Evolutionary conservation across 257 asterid genomes (phyloP).

Genomic region (Solanum chiquidenum): DNA sequence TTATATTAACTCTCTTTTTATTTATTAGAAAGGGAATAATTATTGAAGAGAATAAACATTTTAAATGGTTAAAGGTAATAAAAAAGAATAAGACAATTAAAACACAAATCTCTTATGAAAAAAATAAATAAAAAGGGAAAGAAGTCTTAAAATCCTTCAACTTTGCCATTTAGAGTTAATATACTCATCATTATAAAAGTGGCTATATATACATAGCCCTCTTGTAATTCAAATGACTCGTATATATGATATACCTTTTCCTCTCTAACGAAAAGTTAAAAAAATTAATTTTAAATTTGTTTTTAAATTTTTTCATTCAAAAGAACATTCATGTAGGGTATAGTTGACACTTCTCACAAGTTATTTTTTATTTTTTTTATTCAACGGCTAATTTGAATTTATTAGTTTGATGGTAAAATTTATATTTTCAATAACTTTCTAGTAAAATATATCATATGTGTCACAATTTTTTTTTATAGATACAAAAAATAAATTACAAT

Average conservation of each 20-base stretch:
- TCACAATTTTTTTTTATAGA: neutral
- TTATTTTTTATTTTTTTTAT: too few relatives aligned
- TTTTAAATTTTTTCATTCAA: too few relatives aligned
- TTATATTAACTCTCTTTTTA: neutral
- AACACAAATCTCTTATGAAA: neutral
- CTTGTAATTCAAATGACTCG: too few relatives aligned
- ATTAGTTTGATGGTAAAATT: too few relatives aligned
- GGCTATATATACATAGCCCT: too few relatives aligned
- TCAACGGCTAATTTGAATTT: too few relatives aligned
- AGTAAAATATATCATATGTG: too few relatives aligned
- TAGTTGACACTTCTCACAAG: neutral
- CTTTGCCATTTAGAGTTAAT: too few relatives aligned
- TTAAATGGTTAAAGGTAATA: neutral
- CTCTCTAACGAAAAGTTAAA: neutral
- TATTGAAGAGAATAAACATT: neutral
- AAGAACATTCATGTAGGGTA: neutral
- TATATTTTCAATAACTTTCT: neutral
- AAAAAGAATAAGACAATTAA: neutral
- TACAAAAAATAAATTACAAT: neutral
- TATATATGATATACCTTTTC: too few relatives aligned
- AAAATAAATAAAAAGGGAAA: neutral
- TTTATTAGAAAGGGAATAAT: neutral
- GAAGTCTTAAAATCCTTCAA: too few relatives aligned
- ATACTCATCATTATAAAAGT: too few relatives aligned
- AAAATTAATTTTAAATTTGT: too few relatives aligned